Evolutionary conservation across 768 basidiomycete genomes (phyloP), one percentile per base, ranked within the genome.

Genomic region (Amanita inopinata): DNA sequence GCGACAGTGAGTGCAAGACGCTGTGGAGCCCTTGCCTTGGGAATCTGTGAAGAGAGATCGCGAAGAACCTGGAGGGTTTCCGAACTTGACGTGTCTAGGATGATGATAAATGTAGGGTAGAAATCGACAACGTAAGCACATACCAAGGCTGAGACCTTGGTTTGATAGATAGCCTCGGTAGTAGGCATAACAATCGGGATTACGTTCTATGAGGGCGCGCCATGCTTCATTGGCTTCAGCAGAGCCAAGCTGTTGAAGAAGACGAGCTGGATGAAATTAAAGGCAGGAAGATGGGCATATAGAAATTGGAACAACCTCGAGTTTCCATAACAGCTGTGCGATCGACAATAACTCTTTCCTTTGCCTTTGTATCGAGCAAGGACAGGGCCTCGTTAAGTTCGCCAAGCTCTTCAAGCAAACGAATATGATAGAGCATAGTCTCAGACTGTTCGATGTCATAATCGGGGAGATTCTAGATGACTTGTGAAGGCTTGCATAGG

Each of bases 391-490:
- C 73, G 1, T 67, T 57, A 33, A 70, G 64, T 41, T 84, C 73
- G 31, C 76, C 83, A 18, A 81, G 55, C 18, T 89, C 83, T 54
- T 90, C 85, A 15, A 92, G 65, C 1, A 90, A 54, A 19, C 64
- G 67, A 32, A 89, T 60, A 55, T 91, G 80, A 57, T 87, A 93
- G 3, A 93, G 67, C 23, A 89, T 56, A 1, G 83, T 67, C 63
- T 94, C 91, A 1, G 85, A 87, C 49, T 83, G 81, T 49, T 94
- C 90, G 40, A 80, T 68, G 56, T 94, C 89, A 51, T 81, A 77
- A 49, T 76, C 61, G 15, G 87, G 78, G 6, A 91, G 68, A 48
- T 89, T 82, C 82, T 90, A 47, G 24, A 33, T 24, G 14, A 10
- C 25, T 2, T 33, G 46, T 48, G 20, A 34, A 24, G 15, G 34